phyloP scores from a whole-genome alignment of 2,329 filamentous ascomycete genomes.

The Fusarium buxicola region DNA sequence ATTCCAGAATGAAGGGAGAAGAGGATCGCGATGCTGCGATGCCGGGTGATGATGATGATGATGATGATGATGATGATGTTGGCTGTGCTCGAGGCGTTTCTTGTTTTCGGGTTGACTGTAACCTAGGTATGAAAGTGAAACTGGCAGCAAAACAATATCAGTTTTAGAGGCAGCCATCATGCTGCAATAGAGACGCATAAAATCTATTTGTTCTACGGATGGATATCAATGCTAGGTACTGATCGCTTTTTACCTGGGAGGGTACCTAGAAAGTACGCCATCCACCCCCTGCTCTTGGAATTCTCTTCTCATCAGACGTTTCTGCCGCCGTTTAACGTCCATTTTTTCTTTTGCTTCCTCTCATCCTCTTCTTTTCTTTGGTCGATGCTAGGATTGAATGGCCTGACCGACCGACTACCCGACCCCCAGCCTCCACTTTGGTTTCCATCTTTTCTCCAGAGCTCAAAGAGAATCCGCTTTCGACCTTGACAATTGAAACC shows the following conservation, averaged over 20 bases:
- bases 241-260: constrained; percentile 1
- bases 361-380: constrained; percentile 3
- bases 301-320: constrained; percentile 1
- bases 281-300: constrained; percentile 4
- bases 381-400: constrained; percentile 10
- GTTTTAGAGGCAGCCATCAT: not conserved
- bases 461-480: constrained; percentile 2
- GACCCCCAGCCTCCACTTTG: constrained; percentile 22
- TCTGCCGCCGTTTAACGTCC: constrained; percentile 10
- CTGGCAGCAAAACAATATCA: not conserved
- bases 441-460: constrained; percentile 13
- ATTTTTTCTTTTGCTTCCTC: constrained; percentile 13
- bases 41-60: not conserved
- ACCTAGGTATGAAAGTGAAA: not conserved
- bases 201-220: not conserved
- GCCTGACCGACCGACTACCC: constrained; percentile 13
- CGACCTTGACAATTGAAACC: constrained; percentile 19
- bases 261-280: constrained; percentile 1
- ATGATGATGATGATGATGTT: not conserved
- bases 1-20: constrained; percentile 9
- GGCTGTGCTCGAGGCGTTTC: no score
- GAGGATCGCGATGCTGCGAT: not conserved
- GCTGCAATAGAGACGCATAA: not conserved
- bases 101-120: not conserved
- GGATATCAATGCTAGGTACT: no score